Conservation (phyloP, 805 yeast species). For the Middelhovenomyces tepae region DNA sequence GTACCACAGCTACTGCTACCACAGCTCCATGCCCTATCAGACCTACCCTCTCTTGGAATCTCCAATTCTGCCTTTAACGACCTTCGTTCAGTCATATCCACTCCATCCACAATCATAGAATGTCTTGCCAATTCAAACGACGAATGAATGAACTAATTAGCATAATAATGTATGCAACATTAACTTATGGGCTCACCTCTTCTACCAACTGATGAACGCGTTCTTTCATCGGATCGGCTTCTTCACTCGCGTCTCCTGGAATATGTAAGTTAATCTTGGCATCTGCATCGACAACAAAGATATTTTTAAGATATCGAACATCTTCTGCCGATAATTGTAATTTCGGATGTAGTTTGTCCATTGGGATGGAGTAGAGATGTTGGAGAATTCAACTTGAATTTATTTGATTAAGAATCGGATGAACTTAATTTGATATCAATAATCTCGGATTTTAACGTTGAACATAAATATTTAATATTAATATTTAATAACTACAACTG, state of each 20-base stretch:
- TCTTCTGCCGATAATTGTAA: conserved; percentile 46
- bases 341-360: conserved; percentile 30
- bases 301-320: conserved; percentile 39
- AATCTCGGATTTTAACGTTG: too few species aligned
- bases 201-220: conserved; percentile 32
- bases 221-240: conserved; percentile 37
- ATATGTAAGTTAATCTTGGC: conserved; percentile 42
- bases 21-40: too few species aligned
- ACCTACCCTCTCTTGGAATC: conserved; percentile 17
- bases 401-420: too few species aligned
- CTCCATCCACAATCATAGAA: conserved; percentile 53
- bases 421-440: too few species aligned
- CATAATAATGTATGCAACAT: background rate
- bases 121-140: conserved; percentile 50
- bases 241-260: conserved; percentile 33
- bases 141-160: conserved; percentile 33
- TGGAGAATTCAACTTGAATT: too few species aligned
- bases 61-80: conserved; percentile 18
- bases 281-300: conserved; percentile 35
- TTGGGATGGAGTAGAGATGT: too few species aligned
- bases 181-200: conserved; percentile 8
- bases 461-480: too few species aligned
- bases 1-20: too few species aligned
- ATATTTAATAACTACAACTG: too few species aligned
- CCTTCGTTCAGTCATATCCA: conserved; percentile 26